Base-by-base conservation (phyloP, 306 rosid species). In the Prunus mira region DNA sequence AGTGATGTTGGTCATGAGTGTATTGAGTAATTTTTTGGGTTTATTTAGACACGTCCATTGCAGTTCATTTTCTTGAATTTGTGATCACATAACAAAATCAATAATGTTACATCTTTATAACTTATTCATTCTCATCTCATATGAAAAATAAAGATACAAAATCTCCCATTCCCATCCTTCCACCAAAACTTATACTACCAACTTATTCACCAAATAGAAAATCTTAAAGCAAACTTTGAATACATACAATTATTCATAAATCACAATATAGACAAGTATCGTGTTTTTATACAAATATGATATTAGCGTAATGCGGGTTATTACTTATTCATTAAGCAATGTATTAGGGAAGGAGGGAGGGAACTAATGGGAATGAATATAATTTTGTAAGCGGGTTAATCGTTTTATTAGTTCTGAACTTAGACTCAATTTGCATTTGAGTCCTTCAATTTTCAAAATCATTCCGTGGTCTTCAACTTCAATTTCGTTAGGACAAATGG, bases 261-360 rank as follows among this genome's bases (percentile, higher is more conserved):
- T 58, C 9, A 24, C 32, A 58, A 12, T 58, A 15, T 58, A 17
- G 24, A 58, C 30, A 11, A 47, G 7, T 24, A 27, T 12, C 19
- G 2, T 56, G 28, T 22, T 56, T 56, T 22, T 56, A 58, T 24
- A 24, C 0, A 0, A 0, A 22, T 13, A 22, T 58, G 15, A 14
- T 24, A 27, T 25, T 24, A 3, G 11, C 12, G 2, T 20, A 25
- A 56, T 22, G 27, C 3, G 5, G 20, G 28, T 20, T 56, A 56
- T 9, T 20, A 56, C 27, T 20, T 58, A 58, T 58, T 58, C 25
- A n/a, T 20, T 58, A 11, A 77, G 63, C 52, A 77, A 78, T 78
- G 64, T 27, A 14, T 34, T 1, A 34, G 41, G 41, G 24, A 30
- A 27, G 28, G 46, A 58, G 1, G 2, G 34, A 20, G 62, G 18